Evolutionary conservation across 345 rosid species (phyloP).

Genomic region (Bruguiera sexangula): DNA sequence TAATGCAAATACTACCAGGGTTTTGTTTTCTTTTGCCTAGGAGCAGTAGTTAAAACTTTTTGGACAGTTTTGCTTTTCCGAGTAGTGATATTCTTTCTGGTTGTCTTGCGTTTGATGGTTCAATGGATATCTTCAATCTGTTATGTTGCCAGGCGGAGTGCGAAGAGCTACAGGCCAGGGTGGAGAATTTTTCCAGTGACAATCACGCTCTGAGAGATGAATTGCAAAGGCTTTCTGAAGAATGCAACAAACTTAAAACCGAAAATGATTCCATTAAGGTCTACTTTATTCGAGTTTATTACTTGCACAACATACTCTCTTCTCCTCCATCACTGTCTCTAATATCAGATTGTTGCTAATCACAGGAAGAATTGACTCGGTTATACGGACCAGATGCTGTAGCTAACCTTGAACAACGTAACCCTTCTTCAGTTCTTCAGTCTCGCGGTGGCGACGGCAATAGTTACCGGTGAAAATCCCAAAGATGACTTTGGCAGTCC

Average conservation of each 20-base stretch:
- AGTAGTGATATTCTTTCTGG: background rate
- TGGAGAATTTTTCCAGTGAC: conserved; percentile 62
- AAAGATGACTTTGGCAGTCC: background rate
- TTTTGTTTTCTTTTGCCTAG: too few species aligned
- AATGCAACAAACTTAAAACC: conserved; percentile 81
- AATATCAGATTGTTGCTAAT: background rate
- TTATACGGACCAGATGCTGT: conserved; percentile 72
- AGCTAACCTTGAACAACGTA: conserved; percentile 54
- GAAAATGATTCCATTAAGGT: conserved; percentile 87
- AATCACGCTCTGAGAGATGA: conserved; percentile 71
- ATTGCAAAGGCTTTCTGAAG: conserved; percentile 70
- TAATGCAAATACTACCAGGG: too few species aligned
- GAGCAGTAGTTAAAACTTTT: too few species aligned
- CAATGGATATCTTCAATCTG: background rate
- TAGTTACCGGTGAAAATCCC: conserved; percentile 11
- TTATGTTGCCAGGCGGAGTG: conserved; percentile 65
- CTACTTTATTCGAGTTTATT: background rate
- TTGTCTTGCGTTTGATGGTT: background rate
- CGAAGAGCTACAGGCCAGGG: conserved; percentile 80
- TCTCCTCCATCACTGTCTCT: background rate
- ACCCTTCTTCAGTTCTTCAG: conserved; percentile 27
- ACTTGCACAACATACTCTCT: too few species aligned
- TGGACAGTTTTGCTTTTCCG: background rate
- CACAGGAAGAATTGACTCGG: conserved; percentile 66
- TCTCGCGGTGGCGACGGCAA: conserved; percentile 39